Evolutionary conservation across 805 yeast genomes (phyloP).

Genomic region (Wickerhamiella sergipiensis): DNA sequence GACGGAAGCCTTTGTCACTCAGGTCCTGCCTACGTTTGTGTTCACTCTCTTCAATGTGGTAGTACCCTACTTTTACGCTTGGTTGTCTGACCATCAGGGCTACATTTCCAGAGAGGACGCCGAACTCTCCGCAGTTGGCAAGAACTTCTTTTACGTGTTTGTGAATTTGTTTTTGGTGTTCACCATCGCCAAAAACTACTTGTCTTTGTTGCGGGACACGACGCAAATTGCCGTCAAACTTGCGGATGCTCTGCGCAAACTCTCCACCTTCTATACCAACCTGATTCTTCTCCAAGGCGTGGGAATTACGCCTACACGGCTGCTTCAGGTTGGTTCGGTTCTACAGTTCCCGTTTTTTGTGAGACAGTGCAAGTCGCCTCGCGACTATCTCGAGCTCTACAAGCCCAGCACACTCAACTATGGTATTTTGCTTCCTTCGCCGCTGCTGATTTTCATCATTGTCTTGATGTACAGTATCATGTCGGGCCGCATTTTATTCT

Average conservation of each 20-base stretch:
- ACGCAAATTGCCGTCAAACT: slow-evolving; percentile 76
- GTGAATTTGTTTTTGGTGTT: slow-evolving; percentile 88
- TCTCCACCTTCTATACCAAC: slow-evolving; percentile 83
- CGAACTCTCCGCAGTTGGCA: slow-evolving; percentile 76
- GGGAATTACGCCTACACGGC: slow-evolving; percentile 80
- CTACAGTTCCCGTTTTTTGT: slow-evolving; percentile 58
- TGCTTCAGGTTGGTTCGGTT: slow-evolving; percentile 68
- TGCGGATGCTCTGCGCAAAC: slow-evolving; percentile 65
- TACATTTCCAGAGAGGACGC: slow-evolving; percentile 85
- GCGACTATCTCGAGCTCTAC: slow-evolving; percentile 62
- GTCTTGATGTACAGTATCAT: slow-evolving; percentile 78
- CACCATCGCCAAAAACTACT: slow-evolving; percentile 78
- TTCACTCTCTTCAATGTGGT: slow-evolving; percentile 72
- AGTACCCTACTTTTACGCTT: slow-evolving; percentile 76
- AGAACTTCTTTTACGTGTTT: slow-evolving; percentile 88
- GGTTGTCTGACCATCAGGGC: slow-evolving; percentile 75
- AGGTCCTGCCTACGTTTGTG: slow-evolving; percentile 79
- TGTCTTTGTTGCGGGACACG: slow-evolving; percentile 71
- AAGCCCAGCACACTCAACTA: slow-evolving; percentile 87
- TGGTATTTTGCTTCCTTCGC: slow-evolving; percentile 85
- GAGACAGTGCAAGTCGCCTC: slow-evolving; percentile 58
- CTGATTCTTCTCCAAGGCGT: slow-evolving; percentile 65
- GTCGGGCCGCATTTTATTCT: slow-evolving; percentile 72
- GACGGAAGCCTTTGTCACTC: slow-evolving; percentile 73
- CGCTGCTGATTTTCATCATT: slow-evolving; percentile 70